Percentiles rank a stretch among this genome's conserved stretches.
These are phyloP conservation scores for Alternaria metachromatica DNA, from an alignment of 2,329 filamentous ascomycete species.

Conservation along the genomic window DNA sequence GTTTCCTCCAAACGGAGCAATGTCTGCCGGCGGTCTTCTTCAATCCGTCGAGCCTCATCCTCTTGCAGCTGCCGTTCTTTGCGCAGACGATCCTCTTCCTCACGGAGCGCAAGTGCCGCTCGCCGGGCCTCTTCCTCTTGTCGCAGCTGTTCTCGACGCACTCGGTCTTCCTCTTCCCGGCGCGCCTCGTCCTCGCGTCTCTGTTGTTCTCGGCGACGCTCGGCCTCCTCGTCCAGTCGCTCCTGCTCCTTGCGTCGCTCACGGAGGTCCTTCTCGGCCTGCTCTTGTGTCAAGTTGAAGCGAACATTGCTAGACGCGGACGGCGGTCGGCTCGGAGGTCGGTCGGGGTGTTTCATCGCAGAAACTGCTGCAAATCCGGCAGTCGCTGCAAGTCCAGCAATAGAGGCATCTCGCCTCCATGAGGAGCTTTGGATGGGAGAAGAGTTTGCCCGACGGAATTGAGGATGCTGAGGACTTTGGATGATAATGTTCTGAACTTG, in stretches of 20 bases:
- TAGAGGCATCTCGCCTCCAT: slow-evolving; percentile 51
- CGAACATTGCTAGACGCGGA: slow-evolving; percentile 57
- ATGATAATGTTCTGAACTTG: slow-evolving; percentile 30
- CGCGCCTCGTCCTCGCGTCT: slow-evolving; percentile 31
- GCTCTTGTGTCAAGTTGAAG: slow-evolving; percentile 65
- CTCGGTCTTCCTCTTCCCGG: slow-evolving; percentile 33
- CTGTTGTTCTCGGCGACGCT: slow-evolving; percentile 26
- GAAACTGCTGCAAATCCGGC: slow-evolving; percentile 52
- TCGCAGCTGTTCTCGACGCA: slow-evolving; percentile 28
- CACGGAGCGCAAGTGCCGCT: slow-evolving; percentile 31
- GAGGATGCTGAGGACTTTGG: slow-evolving; percentile 31
- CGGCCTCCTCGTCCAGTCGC: slow-evolving; percentile 33
- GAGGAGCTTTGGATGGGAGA: slow-evolving; percentile 53
- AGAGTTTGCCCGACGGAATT: slow-evolving; percentile 54
- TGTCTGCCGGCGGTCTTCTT: slow-evolving; percentile 5
- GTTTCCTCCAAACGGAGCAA: slow-evolving; percentile 7
- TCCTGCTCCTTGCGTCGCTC: slow-evolving; percentile 45
- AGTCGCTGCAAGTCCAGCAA: slow-evolving; percentile 53
- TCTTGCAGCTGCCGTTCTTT: slow-evolving; percentile 28
- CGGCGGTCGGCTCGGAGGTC: slow-evolving; percentile 24
- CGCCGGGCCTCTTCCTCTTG: slow-evolving; percentile 26
- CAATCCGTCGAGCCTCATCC: slow-evolving; percentile 17
- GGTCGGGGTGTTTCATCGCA: slow-evolving; percentile 26
- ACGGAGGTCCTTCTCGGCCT: slow-evolving; percentile 57
- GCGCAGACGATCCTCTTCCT: slow-evolving; percentile 35